phyloP scores from a whole-genome alignment of 345 rosid genomes.

The Gossypium thurberi region DNA sequence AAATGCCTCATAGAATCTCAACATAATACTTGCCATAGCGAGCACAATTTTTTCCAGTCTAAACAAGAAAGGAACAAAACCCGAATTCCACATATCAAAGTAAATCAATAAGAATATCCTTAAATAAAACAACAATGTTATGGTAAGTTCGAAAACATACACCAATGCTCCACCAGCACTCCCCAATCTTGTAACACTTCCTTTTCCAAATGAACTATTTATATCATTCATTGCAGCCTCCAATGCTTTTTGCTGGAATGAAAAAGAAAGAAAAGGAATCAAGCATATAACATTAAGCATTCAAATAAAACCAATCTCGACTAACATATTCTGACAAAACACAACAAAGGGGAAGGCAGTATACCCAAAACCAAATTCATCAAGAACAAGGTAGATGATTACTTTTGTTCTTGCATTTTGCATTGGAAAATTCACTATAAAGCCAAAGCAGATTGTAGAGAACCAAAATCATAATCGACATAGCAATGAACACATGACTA shows the following conservation, averaged over 20 bases:
- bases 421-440: not conserved
- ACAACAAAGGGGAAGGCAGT: not conserved
- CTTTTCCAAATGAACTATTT: constrained; percentile 83
- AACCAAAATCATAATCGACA: not conserved
- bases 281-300: not conserved
- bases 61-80: not conserved
- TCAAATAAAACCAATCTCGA: not conserved
- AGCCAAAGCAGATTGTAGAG: not conserved
- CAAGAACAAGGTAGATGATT: not conserved
- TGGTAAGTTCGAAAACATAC: constrained; percentile 39
- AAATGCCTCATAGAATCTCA: not conserved
- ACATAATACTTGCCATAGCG: not conserved
- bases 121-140: not conserved
- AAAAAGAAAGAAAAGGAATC: not conserved
- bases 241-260: constrained; percentile 78
- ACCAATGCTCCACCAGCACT: constrained; percentile 93
- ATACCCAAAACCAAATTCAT: not conserved
- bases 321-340: not conserved
- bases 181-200: constrained; percentile 92
- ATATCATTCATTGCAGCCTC: constrained; percentile 94
- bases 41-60: not conserved
- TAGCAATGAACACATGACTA: not conserved
- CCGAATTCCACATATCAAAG: not conserved
- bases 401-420: not conserved
- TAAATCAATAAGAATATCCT: not conserved